These are phyloP conservation scores for Schizothecium vesticola DNA, from an alignment of 495 filamentous ascomycete genomes.

Conservation along the genomic window DNA sequence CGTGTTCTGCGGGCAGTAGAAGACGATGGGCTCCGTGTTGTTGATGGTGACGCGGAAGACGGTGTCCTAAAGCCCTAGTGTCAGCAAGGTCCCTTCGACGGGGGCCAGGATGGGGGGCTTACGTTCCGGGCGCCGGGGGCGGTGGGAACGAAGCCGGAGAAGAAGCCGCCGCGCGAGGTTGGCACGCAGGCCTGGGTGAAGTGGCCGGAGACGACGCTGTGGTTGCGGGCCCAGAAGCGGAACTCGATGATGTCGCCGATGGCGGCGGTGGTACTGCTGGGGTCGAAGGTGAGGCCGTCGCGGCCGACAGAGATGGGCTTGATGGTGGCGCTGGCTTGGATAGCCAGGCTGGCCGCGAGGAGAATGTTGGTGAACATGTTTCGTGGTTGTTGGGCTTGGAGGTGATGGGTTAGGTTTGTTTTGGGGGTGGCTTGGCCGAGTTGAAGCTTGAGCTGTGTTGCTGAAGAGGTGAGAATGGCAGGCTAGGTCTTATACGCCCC, in stretches of 20 bases:
- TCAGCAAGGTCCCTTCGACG: not conserved
- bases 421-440: not conserved
- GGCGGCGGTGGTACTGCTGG: slow-evolving; percentile 31
- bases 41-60: slow-evolving; percentile 48
- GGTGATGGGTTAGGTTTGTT: not conserved
- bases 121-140: slow-evolving; percentile 20
- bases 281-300: slow-evolving; percentile 27
- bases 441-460: not conserved
- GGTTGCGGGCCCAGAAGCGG: slow-evolving; percentile 45
- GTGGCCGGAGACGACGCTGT: slow-evolving; percentile 45
- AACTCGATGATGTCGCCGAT: slow-evolving; percentile 50
- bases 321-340: slow-evolving; percentile 19
- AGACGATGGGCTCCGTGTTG: slow-evolving; percentile 48
- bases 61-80: slow-evolving; percentile 16
- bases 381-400: not conserved
- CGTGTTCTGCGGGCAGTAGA: slow-evolving; percentile 46
- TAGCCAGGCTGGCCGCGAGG: slow-evolving; percentile 11
- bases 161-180: slow-evolving; percentile 34
- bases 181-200: slow-evolving; percentile 46
- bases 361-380: slow-evolving; percentile 14
- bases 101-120: slow-evolving; percentile 4
- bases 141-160: slow-evolving; percentile 42
- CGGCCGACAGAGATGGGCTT: slow-evolving; percentile 26
- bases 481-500: not conserved
- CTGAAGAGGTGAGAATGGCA: not conserved